Conservation (phyloP, 192 early-diverging fungal genomes). For the Glomus cerebriforme region DNA sequence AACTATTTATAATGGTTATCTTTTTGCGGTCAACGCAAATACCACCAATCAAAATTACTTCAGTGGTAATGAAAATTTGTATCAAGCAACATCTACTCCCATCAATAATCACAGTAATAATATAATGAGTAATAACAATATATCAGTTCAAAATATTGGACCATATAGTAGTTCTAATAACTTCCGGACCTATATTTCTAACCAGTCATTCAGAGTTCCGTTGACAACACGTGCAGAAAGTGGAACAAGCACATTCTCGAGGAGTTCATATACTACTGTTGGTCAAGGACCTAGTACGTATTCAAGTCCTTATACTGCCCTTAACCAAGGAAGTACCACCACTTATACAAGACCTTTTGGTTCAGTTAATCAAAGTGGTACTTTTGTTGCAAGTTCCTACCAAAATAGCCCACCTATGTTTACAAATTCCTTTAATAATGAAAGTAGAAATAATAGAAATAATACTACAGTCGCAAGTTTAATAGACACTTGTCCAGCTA, state of each 20-base stretch:
- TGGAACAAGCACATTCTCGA: neutral
- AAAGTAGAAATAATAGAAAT: neutral
- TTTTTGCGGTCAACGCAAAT: neutral
- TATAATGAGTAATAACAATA: neutral
- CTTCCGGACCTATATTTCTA: too few species aligned
- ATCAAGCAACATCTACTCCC: neutral
- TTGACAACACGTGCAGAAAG: neutral
- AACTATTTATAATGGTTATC: neutral
- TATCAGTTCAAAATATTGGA: neutral
- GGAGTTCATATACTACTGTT: neutral
- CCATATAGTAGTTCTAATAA: too few species aligned
- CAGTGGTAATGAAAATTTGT: neutral
- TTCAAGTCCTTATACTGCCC: neutral
- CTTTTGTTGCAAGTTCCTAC: neutral
- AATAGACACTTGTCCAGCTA: neutral
- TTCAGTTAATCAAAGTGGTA: neutral
- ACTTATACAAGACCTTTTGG: neutral
- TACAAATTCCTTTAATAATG: neutral
- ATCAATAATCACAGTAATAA: too few species aligned
- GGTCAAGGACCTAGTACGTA: neutral
- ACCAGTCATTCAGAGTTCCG: neutral
- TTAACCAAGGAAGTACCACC: neutral
- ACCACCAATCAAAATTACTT: neutral
- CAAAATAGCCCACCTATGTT: neutral
- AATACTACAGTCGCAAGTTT: neutral